Evolutionary conservation across 2,329 filamentous ascomycete species (phyloP).

Genomic region (Penicillium concentricum): DNA sequence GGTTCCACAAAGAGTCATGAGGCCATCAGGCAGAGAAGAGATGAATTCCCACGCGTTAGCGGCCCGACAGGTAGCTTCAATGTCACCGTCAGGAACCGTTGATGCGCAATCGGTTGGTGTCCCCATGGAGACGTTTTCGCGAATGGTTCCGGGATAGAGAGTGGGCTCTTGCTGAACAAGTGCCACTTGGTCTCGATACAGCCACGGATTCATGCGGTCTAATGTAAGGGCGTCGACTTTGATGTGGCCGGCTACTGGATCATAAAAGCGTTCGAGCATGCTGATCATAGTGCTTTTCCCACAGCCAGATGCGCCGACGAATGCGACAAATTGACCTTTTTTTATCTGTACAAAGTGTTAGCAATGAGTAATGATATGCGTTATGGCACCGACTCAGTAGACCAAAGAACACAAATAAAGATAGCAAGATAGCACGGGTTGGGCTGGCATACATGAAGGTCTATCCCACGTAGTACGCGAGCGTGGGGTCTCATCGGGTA

Average conservation of each 20-base stretch:
- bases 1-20: not conserved
- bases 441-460: slow-evolving; percentile 16
- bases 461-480: slow-evolving; percentile 29
- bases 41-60: slow-evolving; percentile 55
- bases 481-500: slow-evolving; percentile 28
- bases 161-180: slow-evolving; percentile 74
- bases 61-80: slow-evolving; percentile 33
- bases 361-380: not conserved
- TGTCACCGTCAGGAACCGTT: slow-evolving; percentile 30
- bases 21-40: slow-evolving; percentile 45
- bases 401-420: not conserved
- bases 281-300: slow-evolving; percentile 68
- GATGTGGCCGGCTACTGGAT: slow-evolving; percentile 63
- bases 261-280: slow-evolving; percentile 66
- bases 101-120: slow-evolving; percentile 35
- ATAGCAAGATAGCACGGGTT: not conserved
- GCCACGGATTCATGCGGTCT: slow-evolving; percentile 55
- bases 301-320: slow-evolving; percentile 59
- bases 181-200: slow-evolving; percentile 64
- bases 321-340: slow-evolving; percentile 53
- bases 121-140: slow-evolving; percentile 70
- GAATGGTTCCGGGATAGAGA: slow-evolving; percentile 67
- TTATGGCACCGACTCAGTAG: not conserved
- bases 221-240: slow-evolving; percentile 64
- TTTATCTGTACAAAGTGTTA: slow-evolving; percentile 32